A percentile compares a stretch with the other conserved stretches of the same genome.
These are phyloP conservation scores for Chaetoscypha palmicola DNA, from an alignment of 2,329 filamentous ascomycete genomes.

Conservation along the genomic window DNA sequence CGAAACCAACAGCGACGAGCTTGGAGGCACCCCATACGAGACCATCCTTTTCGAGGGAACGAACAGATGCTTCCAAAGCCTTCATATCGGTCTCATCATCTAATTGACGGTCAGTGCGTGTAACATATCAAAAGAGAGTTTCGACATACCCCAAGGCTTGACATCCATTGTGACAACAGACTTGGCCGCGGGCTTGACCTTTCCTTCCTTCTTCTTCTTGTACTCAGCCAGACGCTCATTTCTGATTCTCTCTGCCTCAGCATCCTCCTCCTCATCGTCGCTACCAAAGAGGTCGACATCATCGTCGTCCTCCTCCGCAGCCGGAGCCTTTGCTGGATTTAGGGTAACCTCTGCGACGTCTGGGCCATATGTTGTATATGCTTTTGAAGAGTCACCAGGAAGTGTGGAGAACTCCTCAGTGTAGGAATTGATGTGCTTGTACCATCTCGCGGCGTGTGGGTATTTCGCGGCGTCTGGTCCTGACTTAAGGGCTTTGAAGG, in stretches of 20 bases:
- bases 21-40: constrained; percentile 93
- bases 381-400: constrained; percentile 82
- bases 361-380: constrained; percentile 85
- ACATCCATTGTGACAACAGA: constrained; percentile 93
- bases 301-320: constrained; percentile 67
- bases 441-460: constrained; percentile 94
- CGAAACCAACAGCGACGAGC: constrained; percentile 85
- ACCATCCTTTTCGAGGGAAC: constrained; percentile 82
- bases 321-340: constrained; percentile 80
- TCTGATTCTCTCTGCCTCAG: constrained; percentile 74
- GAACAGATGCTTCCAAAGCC: constrained; percentile 72
- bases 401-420: constrained; percentile 88
- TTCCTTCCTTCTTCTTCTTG: constrained; percentile 92
- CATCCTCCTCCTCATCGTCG: constrained; percentile 91
- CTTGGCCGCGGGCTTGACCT: constrained; percentile 89
- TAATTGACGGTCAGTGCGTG: constrained; percentile 29
- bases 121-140: background rate
- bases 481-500: constrained; percentile 80
- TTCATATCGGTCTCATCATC: constrained; percentile 93
- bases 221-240: constrained; percentile 90
- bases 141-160: constrained; percentile 93
- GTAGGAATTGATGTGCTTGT: constrained; percentile 95
- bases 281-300: constrained; percentile 91
- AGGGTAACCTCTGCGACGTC: constrained; percentile 69
- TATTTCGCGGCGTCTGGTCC: constrained; percentile 77